Base-by-base conservation (phyloP, 2,329 filamentous ascomycete genomes). In the Cladosporium phlei region DNA sequence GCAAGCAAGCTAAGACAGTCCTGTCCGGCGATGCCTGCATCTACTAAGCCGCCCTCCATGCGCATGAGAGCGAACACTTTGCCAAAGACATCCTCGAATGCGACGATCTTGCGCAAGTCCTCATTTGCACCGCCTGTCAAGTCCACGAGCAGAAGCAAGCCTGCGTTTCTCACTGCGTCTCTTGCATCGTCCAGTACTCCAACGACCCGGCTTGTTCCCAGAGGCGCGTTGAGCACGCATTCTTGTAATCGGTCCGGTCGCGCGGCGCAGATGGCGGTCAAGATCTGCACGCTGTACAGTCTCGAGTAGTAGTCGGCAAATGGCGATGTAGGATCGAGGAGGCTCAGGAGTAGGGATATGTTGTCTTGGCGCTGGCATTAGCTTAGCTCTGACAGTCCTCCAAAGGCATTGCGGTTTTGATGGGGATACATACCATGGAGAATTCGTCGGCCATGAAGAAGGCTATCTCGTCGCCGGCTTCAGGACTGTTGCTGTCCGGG, bases 361-460 rank as follows among this genome's bases (percentile, higher is more conserved):
- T 98, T 97, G 69, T 97, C 91, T 79, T 96, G 90, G 53, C 88
- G 83, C 78, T 83, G 72, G 65, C 57, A 68, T 71, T 65, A 68
- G 66, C 71, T 80, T 72, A 80, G 75, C 61, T 60, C 52, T 52
- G 40, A 22, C 35, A 46, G 14, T 34, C 33, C 37, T 48, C 63
- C 63, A 55, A 50, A 58, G 49, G 38, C 38, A 32, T 32, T 37
- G 38, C 16, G 21, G 14, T 20, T 25, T 25, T 38, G 44, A 25
- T 22, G 7, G 30, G 21, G 30, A 30, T 21, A 61, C 69, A 55
- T 73, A 83, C 80, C 75, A 95, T 90, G 25, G 93, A 96, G 65
- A 98, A 98, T 67, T 97, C 91, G 69, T 98, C 93, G 45, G 93
- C 93, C 49, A 98, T 76, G 89, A 93, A 98, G 21, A 97, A 74